These are phyloP conservation scores for Bathelium albidoporum DNA, from an alignment of 495 filamentous ascomycete species.

Conservation along the genomic window DNA sequence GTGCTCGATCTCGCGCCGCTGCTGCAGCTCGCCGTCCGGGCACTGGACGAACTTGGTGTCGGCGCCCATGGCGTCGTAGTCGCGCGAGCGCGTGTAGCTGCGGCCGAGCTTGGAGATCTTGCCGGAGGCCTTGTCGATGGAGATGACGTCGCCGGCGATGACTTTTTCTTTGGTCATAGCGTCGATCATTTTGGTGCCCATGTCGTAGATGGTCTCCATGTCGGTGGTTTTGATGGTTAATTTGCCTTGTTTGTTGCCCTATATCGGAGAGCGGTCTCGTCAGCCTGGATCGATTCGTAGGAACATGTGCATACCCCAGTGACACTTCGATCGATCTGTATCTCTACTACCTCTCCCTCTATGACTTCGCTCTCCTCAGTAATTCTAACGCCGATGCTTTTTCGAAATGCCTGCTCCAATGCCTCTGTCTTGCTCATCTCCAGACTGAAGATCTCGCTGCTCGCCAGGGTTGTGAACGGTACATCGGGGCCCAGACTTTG, in stretches of 20 bases:
- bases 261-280: not conserved
- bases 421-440: slow-evolving; percentile 99
- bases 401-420: slow-evolving; percentile 92
- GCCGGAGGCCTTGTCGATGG: slow-evolving; percentile 93
- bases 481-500: slow-evolving; percentile 89
- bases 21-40: slow-evolving; percentile 96
- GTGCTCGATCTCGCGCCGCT: slow-evolving; percentile 92
- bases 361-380: slow-evolving; percentile 99
- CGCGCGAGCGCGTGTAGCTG: slow-evolving; percentile 83
- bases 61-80: slow-evolving; percentile 98
- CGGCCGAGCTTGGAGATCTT: slow-evolving; percentile 95
- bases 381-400: slow-evolving; percentile 91
- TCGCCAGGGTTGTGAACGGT: slow-evolving; percentile 90
- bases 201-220: slow-evolving; percentile 99
- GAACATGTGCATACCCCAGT: slow-evolving; percentile 54
- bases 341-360: slow-evolving; percentile 97
- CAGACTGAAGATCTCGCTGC: slow-evolving; percentile 93
- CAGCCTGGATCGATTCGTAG: not conserved
- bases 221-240: slow-evolving; percentile 99
- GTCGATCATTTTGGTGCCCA: slow-evolving; percentile 99
- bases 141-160: slow-evolving; percentile 96
- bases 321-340: slow-evolving; percentile 95
- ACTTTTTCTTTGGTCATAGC: slow-evolving; percentile 98
- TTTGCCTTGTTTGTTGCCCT: slow-evolving; percentile 93
- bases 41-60: slow-evolving; percentile 98